Evolutionary conservation across 345 rosid species (phyloP), one percentile per base, ranked within the genome.

Genomic region (Salix exigua): DNA sequence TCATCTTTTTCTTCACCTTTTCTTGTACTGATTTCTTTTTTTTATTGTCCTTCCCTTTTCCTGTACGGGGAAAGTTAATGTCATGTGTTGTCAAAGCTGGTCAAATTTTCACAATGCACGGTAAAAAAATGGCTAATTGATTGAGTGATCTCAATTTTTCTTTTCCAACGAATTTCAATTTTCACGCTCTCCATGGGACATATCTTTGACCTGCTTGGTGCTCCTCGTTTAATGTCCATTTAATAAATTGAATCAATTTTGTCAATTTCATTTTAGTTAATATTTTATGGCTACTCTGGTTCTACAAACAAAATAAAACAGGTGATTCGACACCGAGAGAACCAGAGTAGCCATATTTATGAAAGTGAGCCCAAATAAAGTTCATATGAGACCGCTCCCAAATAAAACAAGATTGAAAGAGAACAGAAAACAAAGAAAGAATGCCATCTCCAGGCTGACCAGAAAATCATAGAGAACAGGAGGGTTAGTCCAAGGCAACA

Each of bases 1-100:
- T 53, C 42, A 6, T 42, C 44, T 23, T 50, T 51, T 61, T n/a
- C 35, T 76, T 62, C 12, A 65, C 71, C 65, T 72, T 63, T 75
- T 78, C 68, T 17, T 13, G 12, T 66, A 33, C 13, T 37, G 37
- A 61, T 53, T 46, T 23, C 30, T 25, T 68, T 40, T 30, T 46
- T 46, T 46, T 13, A 13, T 46, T 46, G 44, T 40, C 44, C 50
- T 46, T 46, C 17, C 50, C 4, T 46, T 46, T 13, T 46, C 50
- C 18, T 46, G 0, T 13, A 46, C 17, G 50, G 18, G 50, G 50
- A 14, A 46, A 14, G 18, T 4, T 46, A 12, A 13, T 44, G 50
- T 46, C 50, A 13, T 14, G 18, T 12, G 17, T 13, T 46, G 5
- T 46, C 50, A 46, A 46, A 46, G 16, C 18, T 3, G 50, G 16